These are phyloP conservation scores for Rhazya stricta DNA, from an alignment of 257 asterid genomes.

Conservation along the genomic window DNA sequence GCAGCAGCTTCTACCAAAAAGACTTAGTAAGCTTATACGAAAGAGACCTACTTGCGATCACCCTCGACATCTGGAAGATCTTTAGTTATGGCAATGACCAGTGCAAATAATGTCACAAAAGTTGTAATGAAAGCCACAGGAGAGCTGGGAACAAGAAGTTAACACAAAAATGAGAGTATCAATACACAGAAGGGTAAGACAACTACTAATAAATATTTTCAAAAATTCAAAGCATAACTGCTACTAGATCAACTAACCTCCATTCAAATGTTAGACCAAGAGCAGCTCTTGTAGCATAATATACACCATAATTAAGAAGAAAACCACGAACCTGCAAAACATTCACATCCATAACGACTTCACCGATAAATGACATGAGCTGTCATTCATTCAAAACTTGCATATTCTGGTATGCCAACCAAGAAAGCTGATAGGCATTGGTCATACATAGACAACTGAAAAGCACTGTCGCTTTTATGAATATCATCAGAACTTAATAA, in stretches of 20 bases:
- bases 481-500: not conserved
- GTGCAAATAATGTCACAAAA: constrained; percentile 86
- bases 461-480: not conserved
- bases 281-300: constrained; percentile 96
- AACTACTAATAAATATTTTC: not conserved
- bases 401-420: not conserved
- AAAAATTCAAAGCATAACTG: not conserved
- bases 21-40: constrained; percentile 40
- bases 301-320: constrained; percentile 91
- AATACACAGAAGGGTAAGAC: not conserved
- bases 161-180: not conserved
- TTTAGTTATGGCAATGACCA: constrained; percentile 96
- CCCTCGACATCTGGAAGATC: constrained; percentile 99
- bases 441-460: not conserved
- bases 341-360: not conserved
- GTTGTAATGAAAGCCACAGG: constrained; percentile 98
- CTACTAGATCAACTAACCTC: constrained; percentile 52
- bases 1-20: constrained; percentile 6
- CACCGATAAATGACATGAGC: not conserved
- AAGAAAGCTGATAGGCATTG: not conserved
- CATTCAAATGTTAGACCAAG: constrained; percentile 83
- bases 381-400: not conserved
- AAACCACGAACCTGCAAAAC: constrained; percentile 82
- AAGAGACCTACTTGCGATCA: constrained; percentile 86
- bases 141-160: constrained; percentile 51